These are phyloP conservation scores for Phytopythium sindhum DNA, from an alignment of 352 stramenopile species.

Conservation along the genomic window DNA sequence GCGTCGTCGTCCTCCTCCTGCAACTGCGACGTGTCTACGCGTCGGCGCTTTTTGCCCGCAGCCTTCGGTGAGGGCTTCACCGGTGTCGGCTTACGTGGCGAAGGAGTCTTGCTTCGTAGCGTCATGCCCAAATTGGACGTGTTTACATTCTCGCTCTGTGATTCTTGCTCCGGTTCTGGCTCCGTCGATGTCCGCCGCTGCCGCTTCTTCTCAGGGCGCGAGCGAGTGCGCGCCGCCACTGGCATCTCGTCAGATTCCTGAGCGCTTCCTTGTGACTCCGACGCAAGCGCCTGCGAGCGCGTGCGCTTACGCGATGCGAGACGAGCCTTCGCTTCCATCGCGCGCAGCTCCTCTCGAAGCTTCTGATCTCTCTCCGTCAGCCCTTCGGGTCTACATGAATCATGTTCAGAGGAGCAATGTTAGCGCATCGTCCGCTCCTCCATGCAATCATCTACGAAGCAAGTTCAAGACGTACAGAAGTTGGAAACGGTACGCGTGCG, in stretches of 20 bases:
- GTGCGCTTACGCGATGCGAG: constrained; percentile 14
- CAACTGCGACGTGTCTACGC: not conserved
- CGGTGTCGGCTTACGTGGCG: not conserved
- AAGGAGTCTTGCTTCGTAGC: not conserved
- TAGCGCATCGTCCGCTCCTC: not conserved
- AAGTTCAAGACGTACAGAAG: constrained; percentile 40
- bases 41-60: constrained; percentile 16
- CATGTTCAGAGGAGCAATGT: not conserved
- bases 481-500: constrained; percentile 49
- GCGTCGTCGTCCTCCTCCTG: constrained; percentile 11
- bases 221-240: constrained; percentile 4
- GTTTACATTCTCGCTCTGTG: constrained; percentile 2
- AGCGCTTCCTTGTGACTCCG: constrained; percentile 17
- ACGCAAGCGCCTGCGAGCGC: constrained; percentile 11
- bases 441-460: not conserved
- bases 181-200: not conserved
- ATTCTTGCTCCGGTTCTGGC: not conserved
- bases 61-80: not conserved
- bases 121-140: constrained; percentile 2
- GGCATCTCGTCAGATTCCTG: constrained; percentile 4
- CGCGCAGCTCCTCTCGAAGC: constrained; percentile 18
- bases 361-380: constrained; percentile 18
- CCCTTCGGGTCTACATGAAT: constrained; percentile 17
- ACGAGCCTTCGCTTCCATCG: constrained; percentile 17
- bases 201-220: constrained; percentile 1